Base-by-base conservation (phyloP, 768 basidiomycete species). In the Suillus placidus region DNA sequence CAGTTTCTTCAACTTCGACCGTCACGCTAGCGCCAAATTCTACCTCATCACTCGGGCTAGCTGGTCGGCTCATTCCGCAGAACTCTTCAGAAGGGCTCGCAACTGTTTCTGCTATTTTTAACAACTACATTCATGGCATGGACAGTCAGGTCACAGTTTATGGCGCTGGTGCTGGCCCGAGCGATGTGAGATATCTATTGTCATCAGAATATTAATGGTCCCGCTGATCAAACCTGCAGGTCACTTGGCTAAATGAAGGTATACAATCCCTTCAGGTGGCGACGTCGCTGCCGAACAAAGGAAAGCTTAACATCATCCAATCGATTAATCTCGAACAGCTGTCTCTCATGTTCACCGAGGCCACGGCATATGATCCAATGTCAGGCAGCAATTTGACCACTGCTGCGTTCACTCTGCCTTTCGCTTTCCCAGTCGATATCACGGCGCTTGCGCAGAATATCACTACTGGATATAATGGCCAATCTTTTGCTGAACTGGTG, bases 181-280 rank as follows among this genome's bases (percentile, higher is more conserved):
- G 79, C 60, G 84, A 84, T 67, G 89, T 90, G 70, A 57, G 82
- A 71, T 42, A 9, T 35, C 9, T 37, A 9, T 20, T 51, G 20
- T 45, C 23, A 37, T 32, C 6, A 12, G 38, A 49, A n/a, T n/a
- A n/a, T n/a, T n/a, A n/a, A n/a, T 63, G 18, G 54, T 60, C 60
- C 51, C 32, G 30, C 66, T 70, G 30, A 66, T 20, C 47, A 34
- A 13, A 43, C 37, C 51, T 65, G 10, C 64, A 89, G 88, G 88
- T 88, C 14, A 83, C 85, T 5, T 92, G 90, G 91, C 77, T 92
- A 30, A 90, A 91, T 69, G 83, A 87, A 58, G 91, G 85, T 32
- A 90, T 92, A 72, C 85, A 88, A 75, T 79, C 80, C 35, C 84
- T 92, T 18, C 77, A 81, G 61, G 80, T 92, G 2, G 79, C 79